Base-by-base conservation (phyloP, 805 yeast species). In the Scheffersomyces stipitis region DNA sequence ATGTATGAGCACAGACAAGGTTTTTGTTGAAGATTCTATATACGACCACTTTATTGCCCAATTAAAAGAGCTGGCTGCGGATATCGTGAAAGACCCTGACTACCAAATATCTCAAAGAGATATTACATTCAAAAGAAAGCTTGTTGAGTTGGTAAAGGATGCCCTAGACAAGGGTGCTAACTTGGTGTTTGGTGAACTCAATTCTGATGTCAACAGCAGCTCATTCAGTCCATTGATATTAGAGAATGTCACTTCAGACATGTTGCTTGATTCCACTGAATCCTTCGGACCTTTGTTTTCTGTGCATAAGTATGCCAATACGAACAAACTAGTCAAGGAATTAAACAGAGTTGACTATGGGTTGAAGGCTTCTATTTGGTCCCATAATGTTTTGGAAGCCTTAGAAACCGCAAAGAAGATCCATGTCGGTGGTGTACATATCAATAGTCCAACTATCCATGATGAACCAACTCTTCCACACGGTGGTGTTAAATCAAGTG, bases 1-100 rank as follows among this genome's bases (percentile, higher is more conserved):
- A 15, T 73, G 78, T 47, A 73, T 72, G 76, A 58, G 67, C 36
- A 61, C 71, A 2, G 76, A 72, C 33, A 47, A 52, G 6, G 51
- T 68, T 1, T 69, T 42, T 34, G 50, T 72, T 23, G 64, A 69
- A 27, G 69, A 63, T 28, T 22, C 44, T 0, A 48, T 63, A 1
- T 69, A 66, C 36, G 61, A 62, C 4, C 48, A 60, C 26, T 55
- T 61, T 18, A 33, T 55, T 14, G 42, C 31, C 3, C 31, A 40
- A 8, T 17, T 70, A 22, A 30, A 33, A 12, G 39, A 17, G 4
- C 39, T 37, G n/a, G 63, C 58, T 7, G 23, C 28, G 8, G 30
- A 46, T 8, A 18, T 46, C 12, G 31, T 34, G 1, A 30, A 32
- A 6, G 54, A 58, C 27, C 38, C 45, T 1, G 66, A 54, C 33